phyloP scores from a whole-genome alignment of 2,329 filamentous ascomycete genomes.

The Paraphoma chrysanthemicola region DNA sequence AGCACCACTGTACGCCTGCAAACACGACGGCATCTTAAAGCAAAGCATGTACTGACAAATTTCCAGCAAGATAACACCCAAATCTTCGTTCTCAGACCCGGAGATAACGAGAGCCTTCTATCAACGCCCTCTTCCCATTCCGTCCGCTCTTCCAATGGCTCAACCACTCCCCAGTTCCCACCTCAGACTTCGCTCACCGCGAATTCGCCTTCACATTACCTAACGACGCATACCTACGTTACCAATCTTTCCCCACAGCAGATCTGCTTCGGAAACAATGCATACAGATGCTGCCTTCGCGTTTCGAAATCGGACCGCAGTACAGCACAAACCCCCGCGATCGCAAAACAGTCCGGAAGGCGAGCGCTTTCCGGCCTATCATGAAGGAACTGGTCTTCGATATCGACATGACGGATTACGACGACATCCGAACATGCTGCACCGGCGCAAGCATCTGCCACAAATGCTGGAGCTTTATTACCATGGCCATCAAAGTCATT shows the following conservation, averaged over 20 bases:
- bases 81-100: slow-evolving; percentile 67
- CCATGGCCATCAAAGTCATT: slow-evolving; percentile 95
- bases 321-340: slow-evolving; percentile 95
- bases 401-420: slow-evolving; percentile 99
- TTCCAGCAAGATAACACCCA: slow-evolving; percentile 46
- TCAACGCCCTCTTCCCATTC: slow-evolving; percentile 90
- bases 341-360: slow-evolving; percentile 83
- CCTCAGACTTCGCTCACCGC: slow-evolving; percentile 87
- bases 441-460: slow-evolving; percentile 90
- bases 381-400: slow-evolving; percentile 97
- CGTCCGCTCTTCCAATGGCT: slow-evolving; percentile 96
- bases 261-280: slow-evolving; percentile 89
- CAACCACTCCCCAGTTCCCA: slow-evolving; percentile 87
- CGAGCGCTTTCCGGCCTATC: slow-evolving; percentile 81
- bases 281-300: slow-evolving; percentile 82
- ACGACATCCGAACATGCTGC: slow-evolving; percentile 95
- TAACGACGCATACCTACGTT: slow-evolving; percentile 90
- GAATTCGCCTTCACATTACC: slow-evolving; percentile 97
- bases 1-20: slow-evolving; percentile 46
- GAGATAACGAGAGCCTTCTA: slow-evolving; percentile 94
- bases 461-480: slow-evolving; percentile 97
- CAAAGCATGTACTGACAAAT: slow-evolving; percentile 18
- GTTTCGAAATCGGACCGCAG: slow-evolving; percentile 98
- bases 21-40: neutral
- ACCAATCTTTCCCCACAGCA: slow-evolving; percentile 77